These are phyloP conservation scores for Nematodospora anomalae DNA, from an alignment of 1,139 yeast species.

Conservation along the genomic window DNA sequence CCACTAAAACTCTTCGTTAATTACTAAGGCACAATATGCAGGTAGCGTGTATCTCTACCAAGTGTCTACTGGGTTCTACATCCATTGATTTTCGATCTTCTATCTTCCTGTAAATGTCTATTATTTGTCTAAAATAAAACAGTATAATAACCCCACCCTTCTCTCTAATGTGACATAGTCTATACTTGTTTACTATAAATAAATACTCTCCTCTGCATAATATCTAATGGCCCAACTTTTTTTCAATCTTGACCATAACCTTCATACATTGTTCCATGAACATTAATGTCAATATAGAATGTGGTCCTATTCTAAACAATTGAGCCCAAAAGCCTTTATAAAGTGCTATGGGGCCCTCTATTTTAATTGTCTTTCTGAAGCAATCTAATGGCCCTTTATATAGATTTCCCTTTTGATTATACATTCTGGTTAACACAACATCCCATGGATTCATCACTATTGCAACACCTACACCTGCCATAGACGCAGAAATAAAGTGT, in stretches of 20 bases:
- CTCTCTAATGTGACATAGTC: too few species aligned
- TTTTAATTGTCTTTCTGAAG: constrained; percentile 70
- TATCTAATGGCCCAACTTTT: constrained; percentile 6
- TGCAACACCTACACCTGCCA: constrained; percentile 90
- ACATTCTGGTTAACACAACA: constrained; percentile 88
- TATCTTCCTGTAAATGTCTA: too few species aligned
- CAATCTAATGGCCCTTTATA: constrained; percentile 90
- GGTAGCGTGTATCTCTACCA: too few species aligned
- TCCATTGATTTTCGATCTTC: too few species aligned
- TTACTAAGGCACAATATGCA: too few species aligned
- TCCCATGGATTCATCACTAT: constrained; percentile 98
- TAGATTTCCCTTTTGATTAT: constrained; percentile 87
- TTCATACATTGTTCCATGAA: constrained; percentile 95
- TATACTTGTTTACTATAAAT: too few species aligned
- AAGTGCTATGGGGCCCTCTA: constrained; percentile 85
- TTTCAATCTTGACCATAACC: constrained; percentile 34
- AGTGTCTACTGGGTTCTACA: too few species aligned
- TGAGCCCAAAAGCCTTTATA: constrained; percentile 97
- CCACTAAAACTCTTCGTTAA: too few species aligned
- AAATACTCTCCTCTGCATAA: too few species aligned
- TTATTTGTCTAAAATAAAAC: too few species aligned
- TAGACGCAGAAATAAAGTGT: constrained; percentile 73
- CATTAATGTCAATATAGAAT: constrained; percentile 84
- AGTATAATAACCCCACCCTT: too few species aligned
- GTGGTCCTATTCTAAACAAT: constrained; percentile 89